Base-by-base conservation (phyloP, 495 filamentous ascomycete species). In the Xylaria cubensis region DNA sequence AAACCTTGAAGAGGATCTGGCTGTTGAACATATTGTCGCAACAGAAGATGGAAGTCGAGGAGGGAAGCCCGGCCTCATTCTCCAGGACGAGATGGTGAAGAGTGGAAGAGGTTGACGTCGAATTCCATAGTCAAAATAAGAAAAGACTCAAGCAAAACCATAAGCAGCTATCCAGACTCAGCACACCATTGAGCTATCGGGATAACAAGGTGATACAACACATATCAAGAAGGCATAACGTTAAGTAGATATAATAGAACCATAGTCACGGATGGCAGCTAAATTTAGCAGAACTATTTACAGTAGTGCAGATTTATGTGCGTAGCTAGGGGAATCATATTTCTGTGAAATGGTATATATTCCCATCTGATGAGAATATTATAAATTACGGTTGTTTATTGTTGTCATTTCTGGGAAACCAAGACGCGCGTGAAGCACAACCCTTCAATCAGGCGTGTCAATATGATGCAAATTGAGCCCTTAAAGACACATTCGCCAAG, bases 41-140 rank as follows among this genome's bases (percentile, higher is more conserved):
- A 91, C 88, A 4, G 85, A 89, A 72, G 94, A 97, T 81, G 91
- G 90, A 48, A 91, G 86, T 77, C 78, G 91, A 69, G 89, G 89
- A 0, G 91, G 92, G 3, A 72, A 73, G 34, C 84, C 82, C 56
- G 87, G 89, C 3, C 79, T 91, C 69, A 76, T 86, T 26, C 78
- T 93, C 70, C 81, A 80, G n/a, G 84, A 86, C 1, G 87, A 88
- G 73, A 67, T 89, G 75, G 77, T 51, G 9, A 87, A 81, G 77
- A 65, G 66, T 71, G 50, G 70, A 44, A 26, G 9, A 32, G 36
- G n/a, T 21, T 64, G 21, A 44, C 17, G 24, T 39, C 17, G 1
- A 36, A 39, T 2, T 2, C 29, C 8, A 6, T 7, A 19, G 48
- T 6, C n/a, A 21, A 2, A n/a, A 21, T 9, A 51, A 51, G 10